phyloP scores from a whole-genome alignment of 2,329 filamentous ascomycete genomes.

The Phaeosphaeria sp. region DNA sequence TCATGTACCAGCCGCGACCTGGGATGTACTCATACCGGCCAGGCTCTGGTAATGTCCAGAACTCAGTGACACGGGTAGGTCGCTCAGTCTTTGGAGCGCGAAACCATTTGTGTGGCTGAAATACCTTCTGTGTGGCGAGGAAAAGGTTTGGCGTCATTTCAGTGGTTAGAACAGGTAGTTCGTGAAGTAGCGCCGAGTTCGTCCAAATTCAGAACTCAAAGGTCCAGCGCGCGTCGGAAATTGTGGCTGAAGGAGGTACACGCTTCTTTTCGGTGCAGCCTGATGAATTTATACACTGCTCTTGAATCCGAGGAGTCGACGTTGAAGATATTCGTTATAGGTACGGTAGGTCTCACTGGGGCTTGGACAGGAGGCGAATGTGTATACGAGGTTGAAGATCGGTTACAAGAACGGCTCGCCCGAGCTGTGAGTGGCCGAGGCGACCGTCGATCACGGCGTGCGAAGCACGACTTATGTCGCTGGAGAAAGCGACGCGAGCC shows the following conservation, averaged over 20 bases:
- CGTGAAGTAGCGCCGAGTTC: background rate
- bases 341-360: background rate
- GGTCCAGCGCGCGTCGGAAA: background rate
- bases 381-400: constrained; percentile 14
- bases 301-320: background rate
- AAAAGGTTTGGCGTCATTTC: constrained; percentile 60
- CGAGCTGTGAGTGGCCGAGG: constrained; percentile 24
- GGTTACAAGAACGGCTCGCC: constrained; percentile 16
- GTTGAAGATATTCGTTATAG: background rate
- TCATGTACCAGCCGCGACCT: constrained; percentile 58
- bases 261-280: background rate
- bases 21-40: constrained; percentile 59
- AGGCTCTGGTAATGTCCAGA: constrained; percentile 56
- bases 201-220: background rate
- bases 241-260: background rate
- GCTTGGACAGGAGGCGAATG: constrained; percentile 12
- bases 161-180: constrained; percentile 2
- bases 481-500: constrained; percentile 22
- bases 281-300: background rate
- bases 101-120: constrained; percentile 60
- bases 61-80: constrained; percentile 52
- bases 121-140: constrained; percentile 56
- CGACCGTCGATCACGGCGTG: constrained; percentile 31
- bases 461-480: constrained; percentile 38
- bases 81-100: constrained; percentile 47